Evolutionary conservation across 179 eudicot species (phyloP), one percentile per base, ranked within the genome.

Genomic region (Drosera spatulata): DNA sequence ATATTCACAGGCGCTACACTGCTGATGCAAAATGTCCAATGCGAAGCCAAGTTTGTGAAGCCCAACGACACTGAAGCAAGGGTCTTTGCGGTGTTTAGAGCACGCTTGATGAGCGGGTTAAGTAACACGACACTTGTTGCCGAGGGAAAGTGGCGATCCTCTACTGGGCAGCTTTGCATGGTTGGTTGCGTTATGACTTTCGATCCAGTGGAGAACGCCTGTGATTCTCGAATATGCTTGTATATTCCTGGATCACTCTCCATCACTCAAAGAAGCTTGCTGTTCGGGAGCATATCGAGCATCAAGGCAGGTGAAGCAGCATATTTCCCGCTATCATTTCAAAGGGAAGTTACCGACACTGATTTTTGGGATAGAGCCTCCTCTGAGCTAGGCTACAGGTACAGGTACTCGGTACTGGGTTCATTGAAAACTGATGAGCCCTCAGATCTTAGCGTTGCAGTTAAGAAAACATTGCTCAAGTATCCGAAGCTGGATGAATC

Each of bases 161-260:
- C 94, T 1, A 77, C 62, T 10, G 97, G 97, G 40, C 86, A 85
- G 79, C 85, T 91, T 66, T 91, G 97, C 77, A 91, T 91, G 97
- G 75, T 83, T 67, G 96, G 88, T 15, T 91, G 97, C 68, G 79
- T 56, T 53, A 90, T 82, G 53, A 49, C 64, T 39, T 69, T 60
- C 7, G 82, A 68, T 72, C 60, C n/a, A 39, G 70, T 70, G 56
- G 67, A 59, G 7, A 54, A 48, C 15, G 64, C 62, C 39, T 91
- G 96, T 70, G 63, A 69, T 77, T 70, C 88, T 61, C 88, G 86
- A 49, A 73, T 91, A 46, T 83, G 85, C 67, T 56, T 91, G 66
- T 85, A 85, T 61, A 63, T 87, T 68, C 96, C 96, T 51, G 75
- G 80, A 61, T 61, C 78, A 6, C 85, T 87, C 71, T 85, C 97